Base-by-base conservation (phyloP, 2,329 filamentous ascomycete species). In the Hypoxylon sp. region DNA sequence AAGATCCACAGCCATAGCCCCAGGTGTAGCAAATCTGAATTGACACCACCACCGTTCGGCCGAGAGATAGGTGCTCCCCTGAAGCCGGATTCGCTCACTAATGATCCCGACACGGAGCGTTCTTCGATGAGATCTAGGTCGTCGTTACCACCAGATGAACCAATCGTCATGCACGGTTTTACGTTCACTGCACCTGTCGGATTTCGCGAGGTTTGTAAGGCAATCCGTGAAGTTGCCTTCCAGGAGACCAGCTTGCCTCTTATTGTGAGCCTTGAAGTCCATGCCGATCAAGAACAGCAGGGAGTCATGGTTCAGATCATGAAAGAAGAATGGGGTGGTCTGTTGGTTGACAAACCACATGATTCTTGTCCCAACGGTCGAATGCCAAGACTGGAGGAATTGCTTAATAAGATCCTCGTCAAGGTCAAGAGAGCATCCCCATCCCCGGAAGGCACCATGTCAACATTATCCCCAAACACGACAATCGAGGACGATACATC, bases 251-350 rank as follows among this genome's bases (percentile, higher is more conserved):
- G 91, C 54, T 82, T 97, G 18, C 96, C 96, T 0, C 82, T 99
- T 38, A 96, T 98, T 62, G 88, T 98, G 69, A 97, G 93, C 76
- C 84, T 98, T 4, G 96, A 99, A 78, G 92, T 98, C 0, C 95
- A 98, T 77, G 91, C 93, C 12, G 87, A 90, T 65, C 81, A 85
- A 1, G 88, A 92, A 55, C 95, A 98, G 78, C 96, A 99, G 78
- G 89, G 93, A 68, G 85, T 91, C 52, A 97, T 98, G 92, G 94
- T 97, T 9, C 87, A 92, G 59, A 97, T 98, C 68, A 97, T 99
- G 91, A 89, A 89, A 69, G 89, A 97, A 70, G 91, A 92, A 68
- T 99, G 94, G 93, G 86, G 85, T 40, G 89, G 87, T 0, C 80
- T 91, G 72, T 83, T 98, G 4, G 83, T 97, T 9, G 89, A 93